Percentiles rank a stretch among this genome's conserved stretches.
Conservation (phyloP, 768 basidiomycete genomes). For the Leccinum uliginosum region DNA sequence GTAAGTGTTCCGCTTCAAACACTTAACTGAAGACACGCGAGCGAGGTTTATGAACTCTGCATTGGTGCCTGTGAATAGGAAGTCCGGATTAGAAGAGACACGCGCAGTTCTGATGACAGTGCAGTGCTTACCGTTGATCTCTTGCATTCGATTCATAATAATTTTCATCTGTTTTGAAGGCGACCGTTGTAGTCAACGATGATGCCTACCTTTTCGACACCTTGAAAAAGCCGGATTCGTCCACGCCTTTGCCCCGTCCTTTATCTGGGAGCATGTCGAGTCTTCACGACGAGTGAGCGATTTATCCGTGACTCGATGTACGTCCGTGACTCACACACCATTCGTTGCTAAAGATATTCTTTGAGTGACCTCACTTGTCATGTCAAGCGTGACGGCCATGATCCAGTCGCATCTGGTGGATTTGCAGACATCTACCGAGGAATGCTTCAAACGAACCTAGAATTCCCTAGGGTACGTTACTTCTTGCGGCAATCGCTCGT, state of each 20-base stretch:
- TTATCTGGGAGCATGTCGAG: background rate
- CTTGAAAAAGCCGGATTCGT: background rate
- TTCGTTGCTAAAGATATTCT: background rate
- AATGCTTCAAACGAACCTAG: slow-evolving; percentile 5
- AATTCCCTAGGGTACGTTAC: slow-evolving; percentile 1
- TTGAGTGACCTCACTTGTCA: slow-evolving; percentile 7
- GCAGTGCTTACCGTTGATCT: background rate
- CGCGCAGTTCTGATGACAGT: background rate
- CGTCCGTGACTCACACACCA: background rate
- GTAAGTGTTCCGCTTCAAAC: background rate
- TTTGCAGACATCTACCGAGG: slow-evolving; percentile 17
- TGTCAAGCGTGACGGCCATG: slow-evolving; percentile 7
- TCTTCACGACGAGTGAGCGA: slow-evolving; percentile 1
- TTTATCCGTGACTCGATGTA: slow-evolving; percentile 2
- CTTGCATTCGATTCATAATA: background rate
- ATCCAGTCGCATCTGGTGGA: slow-evolving; percentile 14
- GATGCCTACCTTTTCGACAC: background rate
- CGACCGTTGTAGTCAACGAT: background rate
- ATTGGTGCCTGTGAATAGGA: background rate
- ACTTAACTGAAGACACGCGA: too few species aligned
- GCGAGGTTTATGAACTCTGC: background rate
- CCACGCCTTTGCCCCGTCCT: background rate
- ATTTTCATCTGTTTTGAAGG: background rate
- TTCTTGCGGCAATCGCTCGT: too few species aligned
- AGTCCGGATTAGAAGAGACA: background rate